Conservation (phyloP, 768 basidiomycete genomes). For the Xerocomellus intermedius region DNA sequence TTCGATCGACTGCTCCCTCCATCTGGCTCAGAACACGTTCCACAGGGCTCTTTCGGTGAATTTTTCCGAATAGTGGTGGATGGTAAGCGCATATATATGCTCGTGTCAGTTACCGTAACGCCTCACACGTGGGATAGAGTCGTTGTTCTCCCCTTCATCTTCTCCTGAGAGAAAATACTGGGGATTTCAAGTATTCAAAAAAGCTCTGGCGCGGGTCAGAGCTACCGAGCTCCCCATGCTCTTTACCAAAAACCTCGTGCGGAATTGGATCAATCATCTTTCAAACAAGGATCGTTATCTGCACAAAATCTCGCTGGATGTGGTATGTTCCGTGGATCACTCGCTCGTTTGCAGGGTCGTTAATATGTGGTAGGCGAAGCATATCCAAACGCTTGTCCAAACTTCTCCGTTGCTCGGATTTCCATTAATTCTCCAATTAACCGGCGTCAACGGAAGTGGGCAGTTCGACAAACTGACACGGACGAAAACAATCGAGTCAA, state of each 20-base stretch:
- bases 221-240: constrained; percentile 74
- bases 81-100: constrained; percentile 48
- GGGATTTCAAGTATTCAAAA: constrained; percentile 92
- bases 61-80: constrained; percentile 92
- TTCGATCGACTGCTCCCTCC: constrained; percentile 69
- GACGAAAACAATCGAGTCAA: constrained; percentile 88
- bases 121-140: constrained; percentile 50
- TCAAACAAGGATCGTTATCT: constrained; percentile 85
- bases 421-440: constrained; percentile 79
- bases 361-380: constrained; percentile 52
- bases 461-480: constrained; percentile 92
- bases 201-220: constrained; percentile 66
- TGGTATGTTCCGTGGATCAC: constrained; percentile 46
- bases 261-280: constrained; percentile 95
- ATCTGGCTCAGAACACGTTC: constrained; percentile 32
- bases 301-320: constrained; percentile 83
- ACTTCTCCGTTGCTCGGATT: constrained; percentile 79
- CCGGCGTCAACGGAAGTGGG: constrained; percentile 76
- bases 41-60: constrained; percentile 74
- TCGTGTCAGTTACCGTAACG: not conserved
- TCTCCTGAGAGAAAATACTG: constrained; percentile 90
- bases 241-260: constrained; percentile 94
- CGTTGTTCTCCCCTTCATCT: constrained; percentile 79
- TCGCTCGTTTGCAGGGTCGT: not conserved
- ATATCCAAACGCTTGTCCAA: constrained; percentile 73